Base-by-base conservation (phyloP, 371 early-diverging fungal genomes). In the Massospora cicadina region DNA sequence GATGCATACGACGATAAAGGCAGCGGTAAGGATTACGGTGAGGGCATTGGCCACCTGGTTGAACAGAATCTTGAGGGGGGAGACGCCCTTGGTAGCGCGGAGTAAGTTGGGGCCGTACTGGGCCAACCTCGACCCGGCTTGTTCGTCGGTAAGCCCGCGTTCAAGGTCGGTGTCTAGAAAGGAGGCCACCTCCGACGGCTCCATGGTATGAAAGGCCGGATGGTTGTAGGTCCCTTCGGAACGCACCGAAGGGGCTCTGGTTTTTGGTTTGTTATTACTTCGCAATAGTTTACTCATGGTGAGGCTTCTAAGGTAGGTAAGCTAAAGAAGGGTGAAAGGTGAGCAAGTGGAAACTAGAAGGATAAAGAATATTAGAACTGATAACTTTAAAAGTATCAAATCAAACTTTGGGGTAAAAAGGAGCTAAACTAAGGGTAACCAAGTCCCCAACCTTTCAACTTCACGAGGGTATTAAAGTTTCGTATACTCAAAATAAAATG, bases 11-110 rank as follows among this genome's bases (percentile, higher is more conserved):
- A 78, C 68, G 64, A 73, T 83, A 67, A 81, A 79, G 57, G 81
- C 85, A 13, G 83, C 90, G 61, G 86, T 60, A 58, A 93, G 80
- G 33, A 93, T 83, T 60, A 89, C 69, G 33, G 89, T 86, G 83
- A 95, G 87, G 29, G 84, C 81, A 68, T 94, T 91, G 65, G 85
- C 76, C 30, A 89, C 67, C 72, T 95, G 93, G 26, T 80, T 77
- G 70, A 86, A 68, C 5, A 93, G 72, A 67, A 92, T 86, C 64
- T 80, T 85, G 68, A 82, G 73, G 71, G 81, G 76, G 69, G 71
- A 68, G 65, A 89, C 74, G 63, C 86, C 76, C 61, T 83, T 71
- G 72, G 81, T 71, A 71, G 87, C 75, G 33, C 69, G 63, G 63
- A 94, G 76, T 65, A 82, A 79, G 72, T 94, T 94, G 30, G 66